Percentiles rank a stretch among this genome's conserved stretches.
Evolutionary conservation across 768 basidiomycete genomes (phyloP).

Genomic region (Russula sp.): DNA sequence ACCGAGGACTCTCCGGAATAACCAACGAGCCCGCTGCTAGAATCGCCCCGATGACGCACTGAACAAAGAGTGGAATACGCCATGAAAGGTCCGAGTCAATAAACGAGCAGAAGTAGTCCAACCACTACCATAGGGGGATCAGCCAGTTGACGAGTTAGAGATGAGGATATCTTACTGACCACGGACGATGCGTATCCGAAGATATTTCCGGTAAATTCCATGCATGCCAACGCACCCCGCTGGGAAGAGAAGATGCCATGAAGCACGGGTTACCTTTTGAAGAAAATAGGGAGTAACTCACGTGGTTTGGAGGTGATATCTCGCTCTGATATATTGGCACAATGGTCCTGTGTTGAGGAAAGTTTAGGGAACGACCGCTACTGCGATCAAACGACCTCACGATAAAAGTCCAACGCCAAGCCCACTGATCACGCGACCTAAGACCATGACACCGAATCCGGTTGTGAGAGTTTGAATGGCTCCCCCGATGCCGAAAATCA

Average conservation of each 20-base stretch:
- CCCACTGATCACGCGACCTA: conserved; percentile 80
- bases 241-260: conserved; percentile 34
- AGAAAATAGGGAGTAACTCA: conserved; percentile 32
- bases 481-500: conserved; percentile 84
- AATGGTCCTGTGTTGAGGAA: conserved; percentile 61
- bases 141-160: not conserved
- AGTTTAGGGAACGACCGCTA: not conserved
- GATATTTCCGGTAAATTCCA: conserved; percentile 94
- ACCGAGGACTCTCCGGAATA: conserved; percentile 91
- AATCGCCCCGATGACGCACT: conserved; percentile 81
- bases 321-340: conserved; percentile 95
- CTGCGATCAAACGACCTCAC: conserved; percentile 44
- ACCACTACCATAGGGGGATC: conserved; percentile 57
- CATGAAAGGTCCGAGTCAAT: conserved; percentile 84
- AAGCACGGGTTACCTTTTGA: conserved; percentile 8
- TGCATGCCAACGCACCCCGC: conserved; percentile 89
- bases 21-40: conserved; percentile 75
- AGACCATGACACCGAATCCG: conserved; percentile 76
- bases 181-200: conserved; percentile 88
- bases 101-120: conserved; percentile 90
- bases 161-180: conserved; percentile 46
- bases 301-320: conserved; percentile 90
- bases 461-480: conserved; percentile 78
- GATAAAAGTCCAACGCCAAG: conserved; percentile 89
- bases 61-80: conserved; percentile 85